Base-by-base conservation (phyloP, 2,329 filamentous ascomycete species). In the Ceratocystis albifundus region DNA sequence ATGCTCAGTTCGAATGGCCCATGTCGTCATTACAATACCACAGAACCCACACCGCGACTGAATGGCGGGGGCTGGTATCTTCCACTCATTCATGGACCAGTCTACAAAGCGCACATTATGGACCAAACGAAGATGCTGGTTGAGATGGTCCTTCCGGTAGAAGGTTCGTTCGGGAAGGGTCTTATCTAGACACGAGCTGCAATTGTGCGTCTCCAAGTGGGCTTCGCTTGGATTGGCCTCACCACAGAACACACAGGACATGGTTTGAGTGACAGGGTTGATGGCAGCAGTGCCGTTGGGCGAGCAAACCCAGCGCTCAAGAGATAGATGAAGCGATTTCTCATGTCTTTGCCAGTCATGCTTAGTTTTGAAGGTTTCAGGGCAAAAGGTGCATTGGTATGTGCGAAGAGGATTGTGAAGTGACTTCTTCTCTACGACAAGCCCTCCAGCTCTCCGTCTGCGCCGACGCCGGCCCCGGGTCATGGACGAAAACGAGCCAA, bases 261-360 rank as follows among this genome's bases (percentile, higher is more conserved):
- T 71, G 62, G 80, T 75, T 32, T 84, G 83, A n/a, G 80, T 85
- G 1, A 84, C 80, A 1, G 83, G 80, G 66, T 86, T 82, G 45
- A 85, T 74, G 3, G 80, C 80, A 4, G 75, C 78, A 17, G 82
- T 76, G 0, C 84, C 84, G 57, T 83, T 79, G 57, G 83, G 84
- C 3, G 80, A 80, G 71, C 82, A 89, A 68, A 85, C 82, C 87
- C 81, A 89, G 66, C 79, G 79, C 75, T 84, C 84, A 0, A 87
- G 81, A 5, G 83, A 89, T 70, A 83, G 75, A 72, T 82, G 87
- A 69, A 85, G 77, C 63, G 84, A 85, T 70, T 87, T 87, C 71
- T 90, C 87, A 72, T 89, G 87, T 67, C 87, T 78, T 71, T 86
- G 84, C 84, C 84, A 87, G 73, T 87, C 84, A 71, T 87, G 83